A percentile compares a stretch with the other conserved stretches of the same genome.
Evolutionary conservation across 1,284 basidiomycete species (phyloP).

Genomic region (Stereum hirsutum): DNA sequence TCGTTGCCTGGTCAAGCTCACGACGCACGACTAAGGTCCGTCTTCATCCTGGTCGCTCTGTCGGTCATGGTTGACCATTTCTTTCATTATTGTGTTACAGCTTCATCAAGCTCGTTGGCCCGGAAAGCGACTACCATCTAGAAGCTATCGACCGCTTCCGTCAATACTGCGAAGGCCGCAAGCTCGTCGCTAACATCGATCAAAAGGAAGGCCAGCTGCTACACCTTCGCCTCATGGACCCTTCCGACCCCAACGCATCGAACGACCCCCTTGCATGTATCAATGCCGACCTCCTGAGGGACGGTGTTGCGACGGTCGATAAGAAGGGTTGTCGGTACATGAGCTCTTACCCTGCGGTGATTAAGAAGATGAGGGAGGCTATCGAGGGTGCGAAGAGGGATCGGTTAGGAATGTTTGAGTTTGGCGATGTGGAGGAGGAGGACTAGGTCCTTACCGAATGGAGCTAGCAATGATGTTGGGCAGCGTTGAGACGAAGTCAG

Average conservation of each 20-base stretch:
- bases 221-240: constrained; percentile 85
- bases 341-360: constrained; percentile 57
- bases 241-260: constrained; percentile 57
- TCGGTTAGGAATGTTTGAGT: constrained; percentile 82
- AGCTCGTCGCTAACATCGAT: constrained; percentile 87
- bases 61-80: background rate
- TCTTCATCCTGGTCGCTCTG: constrained; percentile 7
- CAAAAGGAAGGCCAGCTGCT: constrained; percentile 69
- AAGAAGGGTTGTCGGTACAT: constrained; percentile 72
- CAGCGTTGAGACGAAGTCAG: too few species aligned
- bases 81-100: constrained; percentile 27
- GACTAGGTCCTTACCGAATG: too few species aligned
- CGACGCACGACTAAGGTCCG: constrained; percentile 69
- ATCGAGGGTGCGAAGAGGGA: constrained; percentile 63
- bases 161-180: constrained; percentile 76
- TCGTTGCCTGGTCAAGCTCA: constrained; percentile 78
- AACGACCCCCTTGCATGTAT: constrained; percentile 70
- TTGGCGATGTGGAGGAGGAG: constrained; percentile 76
- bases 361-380: constrained; percentile 58
- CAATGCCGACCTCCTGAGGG: constrained; percentile 76
- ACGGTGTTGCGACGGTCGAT: constrained; percentile 75
- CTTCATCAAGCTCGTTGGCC: constrained; percentile 75
- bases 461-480: too few species aligned
- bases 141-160: constrained; percentile 86
- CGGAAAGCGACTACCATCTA: constrained; percentile 75